These are phyloP conservation scores for Hypomontagnella submonticulosa DNA, from an alignment of 495 filamentous ascomycete species.

Conservation along the genomic window DNA sequence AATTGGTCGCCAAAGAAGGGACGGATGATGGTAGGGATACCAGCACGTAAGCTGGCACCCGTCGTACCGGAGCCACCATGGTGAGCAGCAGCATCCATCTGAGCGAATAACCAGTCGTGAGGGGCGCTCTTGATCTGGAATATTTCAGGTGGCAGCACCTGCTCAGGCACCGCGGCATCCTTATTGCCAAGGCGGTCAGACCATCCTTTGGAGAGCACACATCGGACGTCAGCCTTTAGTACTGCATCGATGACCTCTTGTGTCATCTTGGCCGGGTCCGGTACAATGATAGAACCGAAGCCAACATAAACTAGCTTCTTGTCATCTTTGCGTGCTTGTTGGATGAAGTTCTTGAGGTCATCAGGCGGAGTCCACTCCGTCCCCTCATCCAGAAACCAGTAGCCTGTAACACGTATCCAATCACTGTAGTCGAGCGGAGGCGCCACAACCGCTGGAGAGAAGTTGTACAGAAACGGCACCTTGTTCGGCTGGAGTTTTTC, in stretches of 20 bases:
- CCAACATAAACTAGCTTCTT: conserved; percentile 98
- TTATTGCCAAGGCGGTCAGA: conserved; percentile 76
- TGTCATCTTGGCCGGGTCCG: conserved; percentile 87
- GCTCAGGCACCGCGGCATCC: conserved; percentile 66
- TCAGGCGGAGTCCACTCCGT: conserved; percentile 77
- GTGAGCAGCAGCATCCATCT: conserved; percentile 94
- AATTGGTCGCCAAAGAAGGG: conserved; percentile 98
- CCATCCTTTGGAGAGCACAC: conserved; percentile 98
- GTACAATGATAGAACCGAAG: conserved; percentile 96
- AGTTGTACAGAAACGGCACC: conserved; percentile 97
- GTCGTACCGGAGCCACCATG: conserved; percentile 97
- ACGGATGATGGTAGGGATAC: conserved; percentile 92
- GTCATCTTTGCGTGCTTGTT: conserved; percentile 76
- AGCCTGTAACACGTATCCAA: conserved; percentile 96
- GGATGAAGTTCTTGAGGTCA: conserved; percentile 83
- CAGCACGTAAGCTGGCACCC: conserved; percentile 90
- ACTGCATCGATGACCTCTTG: conserved; percentile 91
- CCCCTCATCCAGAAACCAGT: conserved; percentile 95
- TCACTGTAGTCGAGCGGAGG: conserved; percentile 96
- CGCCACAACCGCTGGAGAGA: conserved; percentile 89
- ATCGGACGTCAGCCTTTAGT: conserved; percentile 90
- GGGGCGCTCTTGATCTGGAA: conserved; percentile 89
- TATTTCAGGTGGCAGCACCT: conserved; percentile 81
- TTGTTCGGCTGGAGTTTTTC: conserved; percentile 96
- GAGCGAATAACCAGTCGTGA: conserved; percentile 95